A percentile compares a stretch with the other conserved stretches of the same genome.
These are phyloP conservation scores for Beauveria rudraprayagi DNA, from an alignment of 2,329 filamentous ascomycete genomes.

Conservation along the genomic window DNA sequence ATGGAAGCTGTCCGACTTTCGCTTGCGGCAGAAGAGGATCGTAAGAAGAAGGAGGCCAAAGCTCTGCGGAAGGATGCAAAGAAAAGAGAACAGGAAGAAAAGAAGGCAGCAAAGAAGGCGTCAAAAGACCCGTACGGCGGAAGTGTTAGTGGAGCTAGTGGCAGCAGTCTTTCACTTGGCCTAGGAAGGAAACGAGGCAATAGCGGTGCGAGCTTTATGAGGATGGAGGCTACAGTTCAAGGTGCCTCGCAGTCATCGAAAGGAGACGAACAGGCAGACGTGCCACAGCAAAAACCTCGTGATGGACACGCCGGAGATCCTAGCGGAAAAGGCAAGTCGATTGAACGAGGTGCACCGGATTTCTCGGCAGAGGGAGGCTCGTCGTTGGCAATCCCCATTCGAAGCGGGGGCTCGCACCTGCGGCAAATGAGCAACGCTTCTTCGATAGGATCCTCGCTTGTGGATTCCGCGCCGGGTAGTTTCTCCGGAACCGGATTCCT, in stretches of 20 bases:
- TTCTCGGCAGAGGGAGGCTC: constrained; percentile 18
- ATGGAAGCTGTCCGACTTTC: constrained; percentile 90
- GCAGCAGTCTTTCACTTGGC: constrained; percentile 56
- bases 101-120: constrained; percentile 64
- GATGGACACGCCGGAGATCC: constrained; percentile 21
- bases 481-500: constrained; percentile 31
- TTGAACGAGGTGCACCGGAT: constrained; percentile 44
- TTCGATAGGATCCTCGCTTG: constrained; percentile 68
- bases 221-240: constrained; percentile 46
- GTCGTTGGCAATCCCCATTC: constrained; percentile 35
- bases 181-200: constrained; percentile 52
- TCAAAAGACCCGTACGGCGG: constrained; percentile 28
- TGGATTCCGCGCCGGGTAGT: constrained; percentile 56
- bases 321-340: constrained; percentile 58
- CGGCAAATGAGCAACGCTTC: constrained; percentile 83
- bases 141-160: constrained; percentile 40
- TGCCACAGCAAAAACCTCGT: constrained; percentile 16
- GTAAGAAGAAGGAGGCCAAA: constrained; percentile 65
- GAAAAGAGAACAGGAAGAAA: constrained; percentile 75
- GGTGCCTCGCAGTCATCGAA: constrained; percentile 28
- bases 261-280: constrained; percentile 14
- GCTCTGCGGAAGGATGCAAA: constrained; percentile 64
- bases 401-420: constrained; percentile 60
- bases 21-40: constrained; percentile 85
- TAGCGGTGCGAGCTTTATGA: constrained; percentile 51